Conservation (phyloP, 805 yeast genomes). For the Sugiyamaella floridensis region DNA sequence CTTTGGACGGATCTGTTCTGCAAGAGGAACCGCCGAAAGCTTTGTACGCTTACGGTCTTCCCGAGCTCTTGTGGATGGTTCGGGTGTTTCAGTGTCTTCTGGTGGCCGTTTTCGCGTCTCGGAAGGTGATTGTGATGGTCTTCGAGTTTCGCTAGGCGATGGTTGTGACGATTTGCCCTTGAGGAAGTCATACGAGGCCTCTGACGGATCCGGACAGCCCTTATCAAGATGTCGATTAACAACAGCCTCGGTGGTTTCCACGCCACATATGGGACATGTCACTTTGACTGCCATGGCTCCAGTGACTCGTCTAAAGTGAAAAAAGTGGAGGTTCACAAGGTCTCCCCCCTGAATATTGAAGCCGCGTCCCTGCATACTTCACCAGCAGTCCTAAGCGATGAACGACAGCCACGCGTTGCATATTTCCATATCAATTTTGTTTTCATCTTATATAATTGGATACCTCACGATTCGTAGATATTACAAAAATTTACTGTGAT, state of each 20-base stretch:
- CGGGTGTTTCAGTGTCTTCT: not conserved
- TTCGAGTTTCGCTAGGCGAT: not conserved
- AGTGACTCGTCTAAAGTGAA: not conserved
- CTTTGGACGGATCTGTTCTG: constrained; percentile 79
- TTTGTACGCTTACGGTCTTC: not conserved
- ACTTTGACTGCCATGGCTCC: constrained; percentile 7
- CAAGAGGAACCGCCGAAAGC: constrained; percentile 42
- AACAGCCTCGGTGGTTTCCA: constrained; percentile 23
- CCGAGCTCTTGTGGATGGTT: not conserved
- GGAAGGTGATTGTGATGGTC: not conserved
- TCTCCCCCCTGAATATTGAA: no score
- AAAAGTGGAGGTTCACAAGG: no score
- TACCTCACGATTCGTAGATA: no score
- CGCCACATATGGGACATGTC: constrained; percentile 29
- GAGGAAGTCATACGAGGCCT: not conserved
- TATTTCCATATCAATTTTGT: no score
- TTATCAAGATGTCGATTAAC: constrained; percentile 30
- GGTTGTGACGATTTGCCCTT: not conserved
- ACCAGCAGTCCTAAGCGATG: no score
- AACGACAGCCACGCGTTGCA: not conserved
- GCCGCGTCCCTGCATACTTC: no score
- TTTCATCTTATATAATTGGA: no score
- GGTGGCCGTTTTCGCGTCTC: not conserved
- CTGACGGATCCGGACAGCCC: constrained; percentile 27
- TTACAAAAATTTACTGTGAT: no score